Base-by-base conservation (phyloP, 495 filamentous ascomycete genomes). In the Aspergillus sparsus region DNA sequence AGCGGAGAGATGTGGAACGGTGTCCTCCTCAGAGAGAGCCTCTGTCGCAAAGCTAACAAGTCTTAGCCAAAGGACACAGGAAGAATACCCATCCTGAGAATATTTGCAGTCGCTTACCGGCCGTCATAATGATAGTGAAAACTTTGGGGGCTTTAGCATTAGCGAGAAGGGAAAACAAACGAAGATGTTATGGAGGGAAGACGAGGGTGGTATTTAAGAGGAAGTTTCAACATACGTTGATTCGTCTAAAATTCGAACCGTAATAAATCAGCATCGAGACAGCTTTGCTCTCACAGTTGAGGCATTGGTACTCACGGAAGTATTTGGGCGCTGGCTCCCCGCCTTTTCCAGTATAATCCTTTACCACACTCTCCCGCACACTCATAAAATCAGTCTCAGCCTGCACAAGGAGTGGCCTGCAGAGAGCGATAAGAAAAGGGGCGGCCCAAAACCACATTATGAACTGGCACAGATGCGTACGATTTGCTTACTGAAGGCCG, bases 121-220 rank as follows among this genome's bases (percentile, higher is more conserved):
- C 80, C 82, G 71, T 87, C 85, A 66, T 85, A 86, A 66, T 86
- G 84, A 59, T 81, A 74, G 67, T 86, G 77, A 60, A 85, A 86
- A 27, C 83, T 87, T 47, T 45, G 45, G 39, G 35, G 32, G 41
- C 10, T 47, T 55, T 55, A 45, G 51, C 0, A 15, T 63, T 66
- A 54, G 60, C 65, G 35, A 35, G 27, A 45, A 49, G 15, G 46
- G 15, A 15, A 13, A n/a, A 50, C 8, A 15, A 13, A 36, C 21
- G 45, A 37, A 27, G 3, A 27, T 27, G 21, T 27, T 3, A 27
- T 27, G 21, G 21, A 27, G 21, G 21, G 21, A 27, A 27, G 21
- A 27, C 21, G 21, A 27, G 21, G 21, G 37, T 47, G n/a, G 39
- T 8, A 15, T 15, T 5, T 47, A 10, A 6, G 16, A 9, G 15